phyloP scores from a whole-genome alignment of 352 stramenopile species.

The Stramenopiles sp. region DNA sequence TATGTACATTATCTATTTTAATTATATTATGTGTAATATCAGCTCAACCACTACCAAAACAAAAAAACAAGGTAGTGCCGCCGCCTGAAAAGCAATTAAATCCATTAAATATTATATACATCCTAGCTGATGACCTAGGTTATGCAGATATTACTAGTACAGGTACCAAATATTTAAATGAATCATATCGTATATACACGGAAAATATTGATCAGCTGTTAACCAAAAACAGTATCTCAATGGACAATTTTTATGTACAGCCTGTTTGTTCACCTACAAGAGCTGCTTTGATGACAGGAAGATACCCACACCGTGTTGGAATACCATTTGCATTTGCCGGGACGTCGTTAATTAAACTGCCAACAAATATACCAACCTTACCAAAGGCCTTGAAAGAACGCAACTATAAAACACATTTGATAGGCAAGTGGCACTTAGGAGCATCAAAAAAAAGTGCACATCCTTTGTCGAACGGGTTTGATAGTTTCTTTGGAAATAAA shows the following conservation, averaged over 20 bases:
- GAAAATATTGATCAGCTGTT: too few species aligned
- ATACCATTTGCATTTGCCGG: neutral
- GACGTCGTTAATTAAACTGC: neutral
- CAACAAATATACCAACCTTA: neutral
- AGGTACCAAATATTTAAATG: neutral
- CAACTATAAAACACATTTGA: neutral
- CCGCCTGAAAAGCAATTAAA: slow-evolving; percentile 2
- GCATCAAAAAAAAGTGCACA: neutral
- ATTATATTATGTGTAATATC: slow-evolving; percentile 8
- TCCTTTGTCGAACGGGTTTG: slow-evolving; percentile 2
- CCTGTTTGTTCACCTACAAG: neutral
- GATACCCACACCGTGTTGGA: neutral
- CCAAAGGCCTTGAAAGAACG: slow-evolving; percentile 8
- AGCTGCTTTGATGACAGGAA: neutral
- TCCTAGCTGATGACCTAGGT: slow-evolving; percentile 5
- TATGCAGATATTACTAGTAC: slow-evolving; percentile 7
- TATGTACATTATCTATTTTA: neutral
- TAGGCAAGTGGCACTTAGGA: slow-evolving; percentile 11
- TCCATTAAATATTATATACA: slow-evolving; percentile 8
- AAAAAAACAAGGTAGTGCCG: slow-evolving; percentile 6
- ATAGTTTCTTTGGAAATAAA: slow-evolving; percentile 8
- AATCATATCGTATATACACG: too few species aligned
- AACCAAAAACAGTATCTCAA: too few species aligned
- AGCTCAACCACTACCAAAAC: slow-evolving; percentile 5
- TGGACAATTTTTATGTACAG: too few species aligned